These are phyloP conservation scores for Solanum corneliomulleri DNA, from an alignment of 257 asterid genomes.

Conservation along the genomic window DNA sequence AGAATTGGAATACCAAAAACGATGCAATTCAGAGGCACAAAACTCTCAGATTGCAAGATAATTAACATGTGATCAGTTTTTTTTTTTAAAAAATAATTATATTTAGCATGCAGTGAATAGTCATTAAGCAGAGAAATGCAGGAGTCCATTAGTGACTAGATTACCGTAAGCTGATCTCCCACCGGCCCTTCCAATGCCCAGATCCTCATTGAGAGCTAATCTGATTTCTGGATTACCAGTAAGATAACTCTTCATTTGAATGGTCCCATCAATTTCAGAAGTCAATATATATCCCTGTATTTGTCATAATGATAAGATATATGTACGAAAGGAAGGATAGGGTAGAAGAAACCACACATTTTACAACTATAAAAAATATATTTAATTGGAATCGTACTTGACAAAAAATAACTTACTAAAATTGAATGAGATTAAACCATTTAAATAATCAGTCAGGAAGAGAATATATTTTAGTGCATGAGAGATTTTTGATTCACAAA, in stretches of 20 bases:
- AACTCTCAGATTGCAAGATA: not conserved
- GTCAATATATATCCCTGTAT: slow-evolving; percentile 71
- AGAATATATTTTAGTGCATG: not conserved
- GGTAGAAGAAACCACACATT: not conserved
- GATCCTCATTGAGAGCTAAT: slow-evolving; percentile 92
- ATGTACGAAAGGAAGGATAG: not conserved
- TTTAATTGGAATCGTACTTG: not conserved
- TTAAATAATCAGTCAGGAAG: not conserved
- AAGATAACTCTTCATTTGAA: slow-evolving; percentile 99
- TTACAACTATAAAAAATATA: not conserved
- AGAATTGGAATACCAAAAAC: not conserved
- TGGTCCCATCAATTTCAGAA: slow-evolving; percentile 98
- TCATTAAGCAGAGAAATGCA: not conserved
- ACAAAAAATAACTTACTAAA: not conserved
- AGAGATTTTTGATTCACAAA: not conserved
- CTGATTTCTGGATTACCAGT: slow-evolving; percentile 97
- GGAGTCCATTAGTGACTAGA: not conserved
- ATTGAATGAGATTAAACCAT: not conserved
- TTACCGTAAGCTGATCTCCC: slow-evolving; percentile 69
- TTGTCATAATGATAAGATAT: not conserved
- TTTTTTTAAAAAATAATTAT: not conserved
- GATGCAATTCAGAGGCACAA: not conserved
- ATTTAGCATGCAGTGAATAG: not conserved
- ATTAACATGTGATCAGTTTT: not conserved
- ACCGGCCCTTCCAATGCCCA: slow-evolving; percentile 59